Evolutionary conservation across 169 alveolate genomes (phyloP).

Genomic region (Prorocentrum cordatum): DNA sequence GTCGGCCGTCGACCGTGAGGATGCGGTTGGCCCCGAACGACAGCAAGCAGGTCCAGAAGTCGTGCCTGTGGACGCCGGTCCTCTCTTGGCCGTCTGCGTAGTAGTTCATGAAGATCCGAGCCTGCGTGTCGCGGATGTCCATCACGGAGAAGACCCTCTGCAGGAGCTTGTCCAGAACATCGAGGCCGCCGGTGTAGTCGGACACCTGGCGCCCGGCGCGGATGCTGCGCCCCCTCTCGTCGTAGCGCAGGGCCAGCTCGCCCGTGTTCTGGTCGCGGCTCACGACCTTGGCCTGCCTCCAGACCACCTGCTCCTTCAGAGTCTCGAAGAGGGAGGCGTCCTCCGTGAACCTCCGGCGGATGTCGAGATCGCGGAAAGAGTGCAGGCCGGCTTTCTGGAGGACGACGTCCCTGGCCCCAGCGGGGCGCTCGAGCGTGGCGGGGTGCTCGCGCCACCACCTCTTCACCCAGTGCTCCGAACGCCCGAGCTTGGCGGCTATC

Average conservation of each 20-base stretch:
- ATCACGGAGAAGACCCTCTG: constrained; percentile 10
- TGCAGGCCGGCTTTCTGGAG: constrained; percentile 18
- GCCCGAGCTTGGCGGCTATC: constrained; percentile 42
- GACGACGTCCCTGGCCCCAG: constrained; percentile 36
- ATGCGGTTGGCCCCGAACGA: constrained; percentile 48
- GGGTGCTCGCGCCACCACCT: constrained; percentile 68
- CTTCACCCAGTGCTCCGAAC: constrained; percentile 54
- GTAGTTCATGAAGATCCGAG: constrained; percentile 66
- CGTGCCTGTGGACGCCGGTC: constrained; percentile 26
- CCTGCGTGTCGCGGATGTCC: constrained; percentile 60
- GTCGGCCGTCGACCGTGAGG: constrained; percentile 54
- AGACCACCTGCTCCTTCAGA: constrained; percentile 19
- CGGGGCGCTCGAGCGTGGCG: constrained; percentile 52
- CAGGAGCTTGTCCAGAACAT: constrained; percentile 40
- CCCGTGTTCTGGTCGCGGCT: constrained; percentile 38
- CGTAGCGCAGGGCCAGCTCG: constrained; percentile 19
- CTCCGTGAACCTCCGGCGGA: constrained; percentile 7
- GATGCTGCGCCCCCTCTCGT: constrained; percentile 36
- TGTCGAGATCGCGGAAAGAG: not conserved
- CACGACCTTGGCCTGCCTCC: constrained; percentile 63
- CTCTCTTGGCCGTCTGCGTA: constrained; percentile 28
- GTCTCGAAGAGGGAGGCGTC: not conserved
- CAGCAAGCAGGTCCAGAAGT: constrained; percentile 64
- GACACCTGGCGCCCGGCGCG: not conserved
- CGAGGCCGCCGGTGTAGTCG: not conserved